phyloP scores from a whole-genome alignment of 1,284 basidiomycete species.

The Austroboletus novae-zelandiae region DNA sequence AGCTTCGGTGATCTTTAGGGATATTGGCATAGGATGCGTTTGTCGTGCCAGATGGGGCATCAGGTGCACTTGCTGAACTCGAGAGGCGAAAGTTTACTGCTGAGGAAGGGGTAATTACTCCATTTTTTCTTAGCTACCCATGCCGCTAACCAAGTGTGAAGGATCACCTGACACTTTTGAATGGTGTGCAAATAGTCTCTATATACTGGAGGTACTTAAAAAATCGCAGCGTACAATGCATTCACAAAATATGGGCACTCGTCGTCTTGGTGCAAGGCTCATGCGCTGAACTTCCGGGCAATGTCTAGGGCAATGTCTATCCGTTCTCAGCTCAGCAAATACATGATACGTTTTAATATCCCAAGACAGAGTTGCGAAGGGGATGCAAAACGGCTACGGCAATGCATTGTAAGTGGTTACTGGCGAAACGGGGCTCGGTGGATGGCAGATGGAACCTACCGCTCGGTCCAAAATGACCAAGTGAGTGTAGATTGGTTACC shows the following conservation, averaged over 20 bases:
- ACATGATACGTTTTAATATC: constrained; percentile 84
- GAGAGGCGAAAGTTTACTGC: constrained; percentile 94
- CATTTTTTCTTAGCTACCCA: not conserved
- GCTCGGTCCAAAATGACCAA: constrained; percentile 77
- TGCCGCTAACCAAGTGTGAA: constrained; percentile 30
- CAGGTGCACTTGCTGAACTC: constrained; percentile 82
- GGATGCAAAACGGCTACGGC: constrained; percentile 73
- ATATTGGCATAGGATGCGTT: constrained; percentile 70
- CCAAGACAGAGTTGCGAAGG: constrained; percentile 81
- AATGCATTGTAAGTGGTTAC: constrained; percentile 89
- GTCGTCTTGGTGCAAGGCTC: constrained; percentile 89
- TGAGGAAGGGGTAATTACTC: constrained; percentile 82
- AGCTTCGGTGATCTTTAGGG: not conserved
- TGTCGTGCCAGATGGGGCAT: constrained; percentile 80
- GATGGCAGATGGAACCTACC: constrained; percentile 87
- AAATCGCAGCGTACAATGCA: constrained; percentile 78
- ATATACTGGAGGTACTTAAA: constrained; percentile 7
- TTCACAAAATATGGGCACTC: constrained; percentile 83
- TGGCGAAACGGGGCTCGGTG: constrained; percentile 92
- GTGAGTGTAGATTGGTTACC: constrained; percentile 42
- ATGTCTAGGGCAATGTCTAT: constrained; percentile 92
- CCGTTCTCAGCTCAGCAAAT: constrained; percentile 88
- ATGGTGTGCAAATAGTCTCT: constrained; percentile 51
- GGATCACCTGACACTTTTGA: constrained; percentile 91
- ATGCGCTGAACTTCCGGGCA: constrained; percentile 89